Percentiles rank a stretch among this genome's conserved stretches.
These are phyloP conservation scores for Apiospora arundinis DNA, from an alignment of 2,329 filamentous ascomycete species.

Conservation along the genomic window DNA sequence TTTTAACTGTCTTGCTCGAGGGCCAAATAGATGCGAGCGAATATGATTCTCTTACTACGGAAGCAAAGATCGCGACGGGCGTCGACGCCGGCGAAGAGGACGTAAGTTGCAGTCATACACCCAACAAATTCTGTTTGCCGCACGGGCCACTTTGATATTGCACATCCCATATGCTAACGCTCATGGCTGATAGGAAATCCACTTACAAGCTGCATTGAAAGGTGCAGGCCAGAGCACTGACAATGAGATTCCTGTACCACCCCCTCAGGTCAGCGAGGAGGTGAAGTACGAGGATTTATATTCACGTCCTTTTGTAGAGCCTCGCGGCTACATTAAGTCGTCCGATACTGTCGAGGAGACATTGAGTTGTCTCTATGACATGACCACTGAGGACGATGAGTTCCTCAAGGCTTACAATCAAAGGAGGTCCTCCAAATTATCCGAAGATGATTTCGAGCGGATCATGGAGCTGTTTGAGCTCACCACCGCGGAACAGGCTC, in stretches of 20 bases:
- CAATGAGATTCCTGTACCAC: conserved; percentile 70
- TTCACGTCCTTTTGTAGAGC: conserved; percentile 77
- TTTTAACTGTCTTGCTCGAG: conserved; percentile 85
- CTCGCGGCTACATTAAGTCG: conserved; percentile 94
- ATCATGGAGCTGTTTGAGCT: conserved; percentile 96
- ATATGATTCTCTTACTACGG: conserved; percentile 84
- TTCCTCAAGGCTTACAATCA: conserved; percentile 86
- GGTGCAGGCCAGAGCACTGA: conserved; percentile 58
- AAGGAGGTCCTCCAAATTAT: conserved; percentile 72
- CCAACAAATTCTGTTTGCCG: conserved; percentile 17
- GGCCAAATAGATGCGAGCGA: conserved; percentile 85
- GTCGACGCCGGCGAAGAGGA: conserved; percentile 98
- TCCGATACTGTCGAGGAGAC: conserved; percentile 98
- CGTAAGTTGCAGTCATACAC: conserved; percentile 54
- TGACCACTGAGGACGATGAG: conserved; percentile 87
- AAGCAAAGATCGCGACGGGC: conserved; percentile 90
- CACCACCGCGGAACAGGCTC: conserved; percentile 81
- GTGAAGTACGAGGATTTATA: conserved; percentile 92
- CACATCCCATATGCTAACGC: conserved; percentile 22
- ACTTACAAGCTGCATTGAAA: conserved; percentile 82
- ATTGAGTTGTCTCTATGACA: conserved; percentile 88
- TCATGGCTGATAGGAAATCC: conserved; percentile 74
- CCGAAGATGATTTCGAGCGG: conserved; percentile 90
- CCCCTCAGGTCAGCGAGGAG: conserved; percentile 65
- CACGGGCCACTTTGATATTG: conserved; percentile 22